These are phyloP conservation scores for Phyllosticta capitalensis DNA, from an alignment of 2,329 filamentous ascomycete species.

Conservation along the genomic window DNA sequence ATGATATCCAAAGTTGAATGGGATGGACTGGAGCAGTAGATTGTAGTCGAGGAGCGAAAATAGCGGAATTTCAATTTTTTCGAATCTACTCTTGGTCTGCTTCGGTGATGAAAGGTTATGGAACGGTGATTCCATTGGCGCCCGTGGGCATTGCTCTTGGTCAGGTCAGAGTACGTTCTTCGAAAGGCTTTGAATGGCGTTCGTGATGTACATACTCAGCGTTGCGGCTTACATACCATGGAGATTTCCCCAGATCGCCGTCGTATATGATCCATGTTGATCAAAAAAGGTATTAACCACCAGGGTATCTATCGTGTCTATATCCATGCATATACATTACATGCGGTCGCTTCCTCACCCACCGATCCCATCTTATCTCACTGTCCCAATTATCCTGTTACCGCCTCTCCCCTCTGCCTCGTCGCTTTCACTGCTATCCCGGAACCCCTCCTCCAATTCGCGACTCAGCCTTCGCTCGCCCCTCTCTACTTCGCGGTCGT, in stretches of 20 bases:
- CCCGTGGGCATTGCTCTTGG: no score
- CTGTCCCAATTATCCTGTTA: not conserved
- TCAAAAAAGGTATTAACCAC: not conserved
- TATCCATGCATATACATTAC: not conserved
- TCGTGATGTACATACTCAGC: no score
- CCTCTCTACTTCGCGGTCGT: conserved; percentile 28
- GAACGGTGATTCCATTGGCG: no score
- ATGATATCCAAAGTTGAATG: not conserved
- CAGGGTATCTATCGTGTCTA: not conserved
- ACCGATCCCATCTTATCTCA: not conserved
- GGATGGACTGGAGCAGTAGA: not conserved
- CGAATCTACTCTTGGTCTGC: no score
- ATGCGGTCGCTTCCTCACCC: no score
- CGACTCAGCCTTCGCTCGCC: conserved; percentile 58
- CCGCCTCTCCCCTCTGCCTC: not conserved
- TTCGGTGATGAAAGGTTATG: no score
- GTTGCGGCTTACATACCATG: no score
- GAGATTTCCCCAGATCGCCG: no score
- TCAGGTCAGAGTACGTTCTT: no score
- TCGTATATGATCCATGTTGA: no score
- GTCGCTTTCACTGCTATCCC: conserved; percentile 62
- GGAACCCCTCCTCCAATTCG: conserved; percentile 68
- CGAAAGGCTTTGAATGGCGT: no score
- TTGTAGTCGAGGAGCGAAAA: not conserved
- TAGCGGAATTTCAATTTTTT: not conserved